These are phyloP conservation scores for Hibiscus syriacus DNA, from an alignment of 345 rosid genomes.

Conservation along the genomic window DNA sequence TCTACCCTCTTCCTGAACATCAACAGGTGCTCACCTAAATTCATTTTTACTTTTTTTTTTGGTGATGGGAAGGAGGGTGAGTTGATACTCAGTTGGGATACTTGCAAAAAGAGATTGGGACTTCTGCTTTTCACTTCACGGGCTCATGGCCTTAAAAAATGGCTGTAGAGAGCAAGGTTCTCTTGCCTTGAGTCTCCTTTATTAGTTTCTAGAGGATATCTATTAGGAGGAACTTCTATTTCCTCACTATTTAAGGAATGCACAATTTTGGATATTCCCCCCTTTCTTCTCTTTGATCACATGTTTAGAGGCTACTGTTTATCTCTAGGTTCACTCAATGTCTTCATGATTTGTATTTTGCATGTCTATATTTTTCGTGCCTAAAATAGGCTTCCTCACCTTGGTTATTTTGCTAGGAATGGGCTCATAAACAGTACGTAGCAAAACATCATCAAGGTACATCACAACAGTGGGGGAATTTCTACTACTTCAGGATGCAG, in stretches of 20 bases:
- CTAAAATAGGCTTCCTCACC: neutral
- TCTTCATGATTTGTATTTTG: neutral
- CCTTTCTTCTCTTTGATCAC: neutral
- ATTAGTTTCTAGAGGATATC: neutral
- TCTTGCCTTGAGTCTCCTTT: neutral
- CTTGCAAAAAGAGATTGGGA: neutral
- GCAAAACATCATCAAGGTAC: conserved; percentile 90
- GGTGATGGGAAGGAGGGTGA: neutral
- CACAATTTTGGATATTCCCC: neutral
- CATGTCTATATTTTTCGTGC: neutral
- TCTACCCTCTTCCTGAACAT: conserved; percentile 75
- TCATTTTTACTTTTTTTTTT: neutral
- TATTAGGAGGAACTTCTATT: neutral
- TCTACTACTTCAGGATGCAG: conserved; percentile 91
- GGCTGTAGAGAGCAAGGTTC: neutral
- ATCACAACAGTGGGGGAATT: conserved; percentile 96
- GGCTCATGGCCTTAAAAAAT: neutral
- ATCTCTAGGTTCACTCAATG: neutral
- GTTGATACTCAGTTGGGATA: neutral
- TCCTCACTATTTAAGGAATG: neutral
- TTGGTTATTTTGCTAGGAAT: conserved; percentile 46
- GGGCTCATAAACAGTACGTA: conserved; percentile 91
- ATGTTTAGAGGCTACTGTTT: neutral
- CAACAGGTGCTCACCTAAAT: conserved; percentile 49
- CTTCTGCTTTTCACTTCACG: neutral